Evolutionary conservation across 1,139 yeast species (phyloP).

Genomic region (Geotrichum restrictum): DNA sequence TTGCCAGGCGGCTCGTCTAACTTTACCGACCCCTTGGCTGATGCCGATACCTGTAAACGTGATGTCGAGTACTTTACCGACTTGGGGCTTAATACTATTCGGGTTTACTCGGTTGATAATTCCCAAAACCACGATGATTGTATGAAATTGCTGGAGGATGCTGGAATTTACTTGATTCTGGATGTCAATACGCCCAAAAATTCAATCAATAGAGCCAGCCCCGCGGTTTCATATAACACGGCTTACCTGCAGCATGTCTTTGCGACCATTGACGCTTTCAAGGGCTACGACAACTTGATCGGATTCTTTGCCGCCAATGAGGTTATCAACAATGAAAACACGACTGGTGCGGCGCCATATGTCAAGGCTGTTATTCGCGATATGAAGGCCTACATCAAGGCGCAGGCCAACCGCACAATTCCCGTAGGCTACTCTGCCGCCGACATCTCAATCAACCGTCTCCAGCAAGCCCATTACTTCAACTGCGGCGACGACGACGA

Average conservation of each 20-base stretch:
- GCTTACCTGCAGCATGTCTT: conserved; percentile 46
- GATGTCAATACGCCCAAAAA: conserved; percentile 85
- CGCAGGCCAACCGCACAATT: conserved; percentile 58
- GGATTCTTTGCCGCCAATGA: conserved; percentile 97
- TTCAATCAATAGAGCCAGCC: conserved; percentile 82
- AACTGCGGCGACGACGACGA: conserved; percentile 67
- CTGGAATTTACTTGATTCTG: conserved; percentile 84
- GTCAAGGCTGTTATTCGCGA: conserved; percentile 82
- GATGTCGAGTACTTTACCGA: conserved; percentile 68
- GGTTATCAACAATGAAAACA: conserved; percentile 70
- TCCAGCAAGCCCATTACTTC: conserved; percentile 66
- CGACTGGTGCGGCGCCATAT: conserved; percentile 70
- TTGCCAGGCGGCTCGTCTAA: conserved; percentile 60
- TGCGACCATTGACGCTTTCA: conserved; percentile 75
- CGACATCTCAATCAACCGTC: conserved; percentile 60
- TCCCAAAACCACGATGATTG: conserved; percentile 78
- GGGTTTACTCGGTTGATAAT: conserved; percentile 85
- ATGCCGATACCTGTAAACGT: conserved; percentile 62
- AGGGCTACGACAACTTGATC: conserved; percentile 75
- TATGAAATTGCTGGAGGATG: conserved; percentile 83
- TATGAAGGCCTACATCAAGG: conserved; percentile 66
- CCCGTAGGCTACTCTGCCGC: conserved; percentile 98
- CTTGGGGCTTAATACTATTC: conserved; percentile 74
- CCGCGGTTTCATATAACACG: conserved; percentile 52
- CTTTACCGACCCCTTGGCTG: conserved; percentile 73